Conservation (phyloP, 2,329 filamentous ascomycete species). For the Paraphoma chrysanthemicola region DNA sequence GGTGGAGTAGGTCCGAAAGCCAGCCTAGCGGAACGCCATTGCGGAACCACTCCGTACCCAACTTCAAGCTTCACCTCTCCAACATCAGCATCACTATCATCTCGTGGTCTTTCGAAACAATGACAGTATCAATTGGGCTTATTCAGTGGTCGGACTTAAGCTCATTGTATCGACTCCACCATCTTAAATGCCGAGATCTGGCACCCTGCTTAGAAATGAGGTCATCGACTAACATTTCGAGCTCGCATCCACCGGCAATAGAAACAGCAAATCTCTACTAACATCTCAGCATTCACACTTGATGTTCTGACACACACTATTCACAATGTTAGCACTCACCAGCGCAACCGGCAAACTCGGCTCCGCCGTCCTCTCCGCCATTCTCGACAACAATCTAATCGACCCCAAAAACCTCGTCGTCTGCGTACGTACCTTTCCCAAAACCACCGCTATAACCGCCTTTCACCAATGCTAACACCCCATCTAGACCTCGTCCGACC, state of each 20-base stretch:
- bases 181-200: not conserved
- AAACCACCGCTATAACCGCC: not conserved
- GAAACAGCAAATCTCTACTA: not conserved
- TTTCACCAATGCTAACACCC: constrained; percentile 3
- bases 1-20: not conserved
- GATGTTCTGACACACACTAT: not conserved
- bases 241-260: not conserved
- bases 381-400: constrained; percentile 52
- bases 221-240: constrained; percentile 3
- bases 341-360: constrained; percentile 56
- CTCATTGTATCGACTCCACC: not conserved
- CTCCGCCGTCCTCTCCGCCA: constrained; percentile 50
- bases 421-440: constrained; percentile 30
- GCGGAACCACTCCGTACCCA: not conserved
- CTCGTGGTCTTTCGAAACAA: too few relatives aligned
- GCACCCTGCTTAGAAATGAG: not conserved
- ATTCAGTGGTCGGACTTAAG: not conserved
- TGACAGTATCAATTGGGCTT: too few relatives aligned
- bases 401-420: constrained; percentile 47
- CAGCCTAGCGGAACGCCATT: not conserved
- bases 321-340: constrained; percentile 48
- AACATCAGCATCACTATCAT: not conserved
- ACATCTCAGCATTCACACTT: not conserved
- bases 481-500: constrained; percentile 28
- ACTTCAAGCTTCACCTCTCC: not conserved